Evolutionary conservation across 768 basidiomycete species (phyloP).

Genomic region (Termitomyces sp.): DNA sequence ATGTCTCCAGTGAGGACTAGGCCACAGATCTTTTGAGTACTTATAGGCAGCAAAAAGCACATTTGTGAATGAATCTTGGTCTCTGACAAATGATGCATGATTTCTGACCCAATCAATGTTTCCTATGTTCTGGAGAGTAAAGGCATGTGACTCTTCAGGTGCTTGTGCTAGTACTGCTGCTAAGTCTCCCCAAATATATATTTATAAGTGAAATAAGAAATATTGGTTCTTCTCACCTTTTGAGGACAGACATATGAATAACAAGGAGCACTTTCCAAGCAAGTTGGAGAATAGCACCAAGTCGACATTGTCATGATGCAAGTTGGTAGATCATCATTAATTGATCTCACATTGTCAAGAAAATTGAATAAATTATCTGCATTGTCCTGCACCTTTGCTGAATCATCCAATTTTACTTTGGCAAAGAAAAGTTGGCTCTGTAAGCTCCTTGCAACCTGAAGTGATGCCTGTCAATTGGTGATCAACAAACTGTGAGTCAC

Average conservation of each 20-base stretch:
- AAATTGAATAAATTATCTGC: constrained; percentile 94
- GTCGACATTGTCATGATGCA: constrained; percentile 88
- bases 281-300: constrained; percentile 83
- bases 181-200: constrained; percentile 22
- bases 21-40: no score
- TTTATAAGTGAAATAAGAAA: no score
- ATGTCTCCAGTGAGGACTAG: no score
- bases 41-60: no score
- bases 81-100: constrained; percentile 47
- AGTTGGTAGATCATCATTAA: constrained; percentile 68
- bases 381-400: constrained; percentile 71
- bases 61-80: constrained; percentile 82
- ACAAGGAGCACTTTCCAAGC: constrained; percentile 72
- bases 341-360: constrained; percentile 70
- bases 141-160: constrained; percentile 24
- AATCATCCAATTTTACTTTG: constrained; percentile 88
- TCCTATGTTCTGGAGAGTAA: constrained; percentile 39
- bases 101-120: constrained; percentile 33
- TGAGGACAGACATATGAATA: constrained; percentile 81
- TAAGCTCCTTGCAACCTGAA: constrained; percentile 84
- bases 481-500: constrained; percentile 67
- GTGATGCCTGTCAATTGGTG: constrained; percentile 74
- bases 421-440: constrained; percentile 93
- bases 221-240: constrained; percentile 34
- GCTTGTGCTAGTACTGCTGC: constrained; percentile 18